Percentiles rank a stretch among this genome's conserved stretches.
Conservation (phyloP, 306 rosid species). For the Cucurbita argyrosperma region DNA sequence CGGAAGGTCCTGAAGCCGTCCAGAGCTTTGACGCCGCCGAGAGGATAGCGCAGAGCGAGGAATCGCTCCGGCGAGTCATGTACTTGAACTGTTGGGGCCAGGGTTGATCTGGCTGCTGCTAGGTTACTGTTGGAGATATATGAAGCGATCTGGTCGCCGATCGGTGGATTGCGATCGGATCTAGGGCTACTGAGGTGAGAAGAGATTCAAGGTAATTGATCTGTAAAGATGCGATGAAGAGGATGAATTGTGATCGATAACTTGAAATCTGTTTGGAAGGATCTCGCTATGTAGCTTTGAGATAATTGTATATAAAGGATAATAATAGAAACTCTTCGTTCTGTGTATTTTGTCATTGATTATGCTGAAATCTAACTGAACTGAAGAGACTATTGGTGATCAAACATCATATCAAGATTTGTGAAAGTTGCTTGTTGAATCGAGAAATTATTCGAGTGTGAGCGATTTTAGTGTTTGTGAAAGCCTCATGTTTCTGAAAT, state of each 20-base stretch:
- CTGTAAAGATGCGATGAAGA: neutral
- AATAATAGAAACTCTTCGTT: neutral
- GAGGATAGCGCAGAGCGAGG: constrained; percentile 36
- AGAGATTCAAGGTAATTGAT: neutral
- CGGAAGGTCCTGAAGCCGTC: constrained; percentile 16
- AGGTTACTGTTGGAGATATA: neutral
- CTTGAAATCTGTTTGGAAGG: neutral
- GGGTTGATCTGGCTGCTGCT: constrained; percentile 26
- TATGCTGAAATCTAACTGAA: neutral
- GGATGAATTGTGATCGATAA: neutral
- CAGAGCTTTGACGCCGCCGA: constrained; percentile 25
- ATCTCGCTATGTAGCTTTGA: neutral
- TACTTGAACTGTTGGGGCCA: constrained; percentile 93
- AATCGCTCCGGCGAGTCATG: constrained; percentile 72
- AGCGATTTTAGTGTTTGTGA: neutral
- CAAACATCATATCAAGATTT: neutral
- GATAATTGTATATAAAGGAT: neutral
- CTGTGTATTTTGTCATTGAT: neutral
- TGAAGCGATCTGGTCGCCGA: neutral
- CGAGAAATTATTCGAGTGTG: neutral
- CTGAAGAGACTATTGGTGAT: neutral
- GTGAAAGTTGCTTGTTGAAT: neutral
- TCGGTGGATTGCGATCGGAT: neutral
- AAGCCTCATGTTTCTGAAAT: neutral
- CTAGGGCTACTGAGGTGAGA: neutral